Evolutionary conservation across 495 filamentous ascomycete genomes (phyloP), one percentile per base, ranked within the genome.

Genomic region (Aspergillus ellipticus): DNA sequence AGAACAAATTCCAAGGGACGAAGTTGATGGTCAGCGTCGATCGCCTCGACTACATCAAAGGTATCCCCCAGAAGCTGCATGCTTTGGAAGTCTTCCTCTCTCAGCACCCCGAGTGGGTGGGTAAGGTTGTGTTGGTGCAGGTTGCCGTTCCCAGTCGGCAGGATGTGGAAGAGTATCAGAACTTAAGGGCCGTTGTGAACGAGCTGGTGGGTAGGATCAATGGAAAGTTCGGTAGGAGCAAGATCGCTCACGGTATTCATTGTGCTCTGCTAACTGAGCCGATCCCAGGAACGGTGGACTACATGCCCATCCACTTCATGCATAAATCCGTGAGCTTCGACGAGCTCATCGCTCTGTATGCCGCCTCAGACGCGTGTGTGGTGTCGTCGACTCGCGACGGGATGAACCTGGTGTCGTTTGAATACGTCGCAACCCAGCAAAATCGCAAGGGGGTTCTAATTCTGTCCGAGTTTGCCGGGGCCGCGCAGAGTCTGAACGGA

Each of bases 151-250:
- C 93, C 3, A 93, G 88, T 62, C 82, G 93, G 43, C 88, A 94
- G 59, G 94, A 98, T 72, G 93, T 98, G 31, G 92, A 98, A 64
- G 93, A 97, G 64, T 98, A 98, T 65, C 94, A 97, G 69, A 96
- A 97, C 66, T 74, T 98, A 52, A 82, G 93, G 7, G 90, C 90
- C 11, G 89, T 96, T 7, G 92, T 97, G 58, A 97, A 97, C 65
- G 93, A 97, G 69, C 79, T 97, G 8, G 91, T 97, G 7, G 93
- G 94, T 15, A 80, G 93, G 42, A 98, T 98, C 65, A 97, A 97
- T 64, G 93, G 93, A 57, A 88, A 84, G 69, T 97, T 97, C 67
- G 93, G 85, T 86, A 60, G 59, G 24, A 28, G 71, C 66, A 2
- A 4, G 1, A 9, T 16, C 19, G 11, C 8, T 29, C 43, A 26